These are phyloP conservation scores for Arthrobotrys megalospora DNA, from an alignment of 2,329 filamentous ascomycete species.

Conservation along the genomic window DNA sequence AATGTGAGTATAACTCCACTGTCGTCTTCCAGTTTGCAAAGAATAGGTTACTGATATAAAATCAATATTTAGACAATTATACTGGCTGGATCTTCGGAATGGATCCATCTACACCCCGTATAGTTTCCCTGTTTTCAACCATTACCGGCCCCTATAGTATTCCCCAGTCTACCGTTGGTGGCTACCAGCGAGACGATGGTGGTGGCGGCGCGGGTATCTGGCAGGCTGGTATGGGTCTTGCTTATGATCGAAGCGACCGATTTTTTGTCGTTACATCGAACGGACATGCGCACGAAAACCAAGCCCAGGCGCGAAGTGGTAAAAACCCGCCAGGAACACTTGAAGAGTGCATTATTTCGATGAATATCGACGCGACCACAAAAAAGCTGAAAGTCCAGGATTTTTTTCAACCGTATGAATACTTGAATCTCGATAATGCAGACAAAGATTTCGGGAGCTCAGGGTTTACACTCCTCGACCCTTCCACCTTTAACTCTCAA, in stretches of 20 bases:
- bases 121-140: conserved; percentile 68
- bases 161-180: conserved; percentile 64
- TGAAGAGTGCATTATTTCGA: conserved; percentile 67
- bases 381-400: conserved; percentile 70
- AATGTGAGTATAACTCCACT: conserved; percentile 29
- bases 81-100: conserved; percentile 71
- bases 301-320: conserved; percentile 33
- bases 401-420: conserved; percentile 73
- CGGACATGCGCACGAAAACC: conserved; percentile 61
- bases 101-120: conserved; percentile 68
- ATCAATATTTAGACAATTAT: conserved; percentile 41
- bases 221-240: conserved; percentile 60
- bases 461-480: conserved; percentile 69
- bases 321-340: conserved; percentile 54
- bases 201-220: conserved; percentile 59
- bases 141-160: conserved; percentile 68
- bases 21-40: conserved; percentile 62
- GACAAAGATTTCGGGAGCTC: conserved; percentile 69
- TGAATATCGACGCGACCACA: conserved; percentile 63
- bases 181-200: conserved; percentile 59
- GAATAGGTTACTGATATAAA: conserved; percentile 60
- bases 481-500: conserved; percentile 66
- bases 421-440: conserved; percentile 44
- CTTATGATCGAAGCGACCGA: conserved; percentile 55
- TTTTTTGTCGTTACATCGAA: conserved; percentile 65